phyloP scores from a whole-genome alignment of 257 asterid species.

The Leonotis leonurus region DNA sequence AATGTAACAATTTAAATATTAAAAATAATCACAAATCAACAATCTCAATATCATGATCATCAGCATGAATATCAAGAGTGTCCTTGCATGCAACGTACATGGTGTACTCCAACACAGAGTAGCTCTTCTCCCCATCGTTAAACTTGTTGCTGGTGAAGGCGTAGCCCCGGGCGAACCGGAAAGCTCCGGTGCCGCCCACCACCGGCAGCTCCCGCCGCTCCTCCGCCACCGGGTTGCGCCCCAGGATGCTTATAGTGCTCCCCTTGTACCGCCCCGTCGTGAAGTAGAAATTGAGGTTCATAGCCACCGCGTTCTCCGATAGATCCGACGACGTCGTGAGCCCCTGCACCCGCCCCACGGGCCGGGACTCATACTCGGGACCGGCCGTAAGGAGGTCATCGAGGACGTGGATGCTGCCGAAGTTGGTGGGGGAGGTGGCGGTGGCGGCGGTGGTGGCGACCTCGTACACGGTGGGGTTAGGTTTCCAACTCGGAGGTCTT shows the following conservation, averaged over 20 bases:
- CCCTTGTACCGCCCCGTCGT: conserved; percentile 4
- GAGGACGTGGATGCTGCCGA: conserved; percentile 10
- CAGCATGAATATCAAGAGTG: not conserved
- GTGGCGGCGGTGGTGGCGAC: not conserved
- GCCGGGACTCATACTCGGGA: conserved; percentile 18
- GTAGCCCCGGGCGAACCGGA: conserved; percentile 9
- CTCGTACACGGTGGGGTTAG: not conserved
- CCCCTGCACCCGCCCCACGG: conserved; percentile 40
- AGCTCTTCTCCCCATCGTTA: not conserved
- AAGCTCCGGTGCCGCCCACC: conserved; percentile 16
- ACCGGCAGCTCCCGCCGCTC: conserved; percentile 5
- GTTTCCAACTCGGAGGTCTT: not conserved
- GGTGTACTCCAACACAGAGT: not conserved
- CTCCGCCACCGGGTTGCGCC: not conserved
- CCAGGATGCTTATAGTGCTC: not conserved
- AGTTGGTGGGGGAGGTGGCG: not conserved
- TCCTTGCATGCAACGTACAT: not conserved
- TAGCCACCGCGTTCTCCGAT: not conserved
- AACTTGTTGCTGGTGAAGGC: not conserved
- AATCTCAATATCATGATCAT: not conserved
- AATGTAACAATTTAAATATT: not conserved
- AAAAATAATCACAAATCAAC: not conserved
- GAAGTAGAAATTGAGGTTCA: conserved; percentile 5
- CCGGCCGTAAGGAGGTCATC: conserved; percentile 25
- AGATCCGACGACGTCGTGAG: conserved; percentile 8